Conservation (phyloP, 2,329 filamentous ascomycete species). For the Pseudogymnoascus sp. region DNA sequence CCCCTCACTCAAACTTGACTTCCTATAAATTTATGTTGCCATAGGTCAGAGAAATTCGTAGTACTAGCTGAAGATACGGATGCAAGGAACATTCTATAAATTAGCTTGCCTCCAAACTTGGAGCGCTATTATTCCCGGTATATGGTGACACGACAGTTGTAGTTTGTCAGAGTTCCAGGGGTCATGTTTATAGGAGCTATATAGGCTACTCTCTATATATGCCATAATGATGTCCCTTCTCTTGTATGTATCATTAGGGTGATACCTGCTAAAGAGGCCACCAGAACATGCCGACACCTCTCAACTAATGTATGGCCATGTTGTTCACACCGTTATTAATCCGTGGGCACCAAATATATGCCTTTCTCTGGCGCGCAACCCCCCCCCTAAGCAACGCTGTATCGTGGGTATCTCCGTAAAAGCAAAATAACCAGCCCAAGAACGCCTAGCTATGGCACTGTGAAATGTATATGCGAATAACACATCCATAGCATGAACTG, state of each 20-base stretch:
- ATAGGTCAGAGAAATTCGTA: neutral
- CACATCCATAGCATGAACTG: neutral
- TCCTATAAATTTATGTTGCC: neutral
- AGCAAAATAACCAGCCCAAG: conserved; percentile 1
- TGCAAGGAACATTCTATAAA: neutral
- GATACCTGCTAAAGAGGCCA: neutral
- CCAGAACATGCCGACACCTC: neutral
- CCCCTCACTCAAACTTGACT: neutral
- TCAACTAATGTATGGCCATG: neutral
- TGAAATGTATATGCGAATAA: neutral
- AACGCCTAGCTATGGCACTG: neutral
- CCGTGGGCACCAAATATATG: neutral
- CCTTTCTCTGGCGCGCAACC: neutral
- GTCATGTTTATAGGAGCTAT: neutral
- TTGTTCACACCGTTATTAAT: neutral
- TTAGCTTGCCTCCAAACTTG: neutral
- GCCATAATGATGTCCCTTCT: neutral
- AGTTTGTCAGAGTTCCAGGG: neutral
- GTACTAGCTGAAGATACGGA: neutral
- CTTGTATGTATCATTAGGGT: neutral
- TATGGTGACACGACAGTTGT: neutral
- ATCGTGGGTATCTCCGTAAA: neutral
- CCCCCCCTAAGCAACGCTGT: neutral
- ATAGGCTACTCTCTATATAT: neutral
- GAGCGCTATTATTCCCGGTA: neutral